phyloP scores from a whole-genome alignment of 139 green algal genomes.

The Picochlorum sp. region DNA sequence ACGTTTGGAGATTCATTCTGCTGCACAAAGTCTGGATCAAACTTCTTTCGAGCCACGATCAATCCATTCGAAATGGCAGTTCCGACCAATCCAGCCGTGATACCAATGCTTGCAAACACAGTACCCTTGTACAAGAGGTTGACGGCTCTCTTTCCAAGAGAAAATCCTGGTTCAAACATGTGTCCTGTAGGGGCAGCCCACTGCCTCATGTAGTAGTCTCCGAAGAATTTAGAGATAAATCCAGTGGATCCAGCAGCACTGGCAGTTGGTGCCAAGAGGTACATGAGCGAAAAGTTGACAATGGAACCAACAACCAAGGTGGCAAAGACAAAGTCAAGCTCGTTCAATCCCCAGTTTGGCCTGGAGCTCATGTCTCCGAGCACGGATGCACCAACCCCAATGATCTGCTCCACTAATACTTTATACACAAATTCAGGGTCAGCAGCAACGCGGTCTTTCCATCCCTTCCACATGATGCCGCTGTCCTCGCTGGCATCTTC shows the following conservation, averaged over 20 bases:
- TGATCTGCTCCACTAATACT: constrained; percentile 86
- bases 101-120: constrained; percentile 75
- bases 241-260: constrained; percentile 27
- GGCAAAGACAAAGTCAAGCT: constrained; percentile 97
- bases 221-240: constrained; percentile 52
- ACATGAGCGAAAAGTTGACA: constrained; percentile 95
- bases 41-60: constrained; percentile 48
- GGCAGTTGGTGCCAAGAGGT: constrained; percentile 76
- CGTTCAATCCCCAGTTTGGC: constrained; percentile 91
- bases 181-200: constrained; percentile 76
- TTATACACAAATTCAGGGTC: constrained; percentile 89
- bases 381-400: constrained; percentile 85
- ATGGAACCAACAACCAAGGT: constrained; percentile 91
- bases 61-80: constrained; percentile 80
- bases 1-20: constrained; percentile 78
- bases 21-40: constrained; percentile 57
- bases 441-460: constrained; percentile 71
- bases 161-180: constrained; percentile 85
- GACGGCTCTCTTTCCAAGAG: constrained; percentile 37
- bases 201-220: constrained; percentile 50
- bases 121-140: constrained; percentile 81
- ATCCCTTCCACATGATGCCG: constrained; percentile 61
- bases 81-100: constrained; percentile 73
- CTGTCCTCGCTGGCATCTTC: neutral
- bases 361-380: constrained; percentile 87